These are phyloP conservation scores for Davidsoniella eucalypti DNA, from an alignment of 2,329 filamentous ascomycete genomes.

Conservation along the genomic window DNA sequence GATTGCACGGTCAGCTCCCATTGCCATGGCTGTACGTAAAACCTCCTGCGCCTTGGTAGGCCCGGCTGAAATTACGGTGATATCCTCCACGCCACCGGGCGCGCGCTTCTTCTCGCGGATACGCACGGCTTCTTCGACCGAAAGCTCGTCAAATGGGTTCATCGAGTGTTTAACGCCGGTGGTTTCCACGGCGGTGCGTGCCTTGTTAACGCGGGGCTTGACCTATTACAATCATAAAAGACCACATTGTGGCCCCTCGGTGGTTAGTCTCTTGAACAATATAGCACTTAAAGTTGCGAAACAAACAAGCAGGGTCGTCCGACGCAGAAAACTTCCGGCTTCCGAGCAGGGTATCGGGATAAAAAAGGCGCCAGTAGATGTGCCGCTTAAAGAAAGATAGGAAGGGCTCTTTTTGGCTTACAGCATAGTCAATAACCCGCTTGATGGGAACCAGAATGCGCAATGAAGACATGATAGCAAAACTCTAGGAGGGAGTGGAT, in stretches of 20 bases:
- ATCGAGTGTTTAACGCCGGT: slow-evolving; percentile 91
- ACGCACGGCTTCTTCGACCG: slow-evolving; percentile 86
- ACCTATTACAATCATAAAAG: slow-evolving; percentile 27
- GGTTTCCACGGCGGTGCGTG: slow-evolving; percentile 77
- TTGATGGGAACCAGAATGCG: slow-evolving; percentile 69
- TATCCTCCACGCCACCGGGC: slow-evolving; percentile 67
- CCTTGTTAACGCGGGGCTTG: slow-evolving; percentile 53
- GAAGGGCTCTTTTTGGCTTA: slow-evolving; percentile 25
- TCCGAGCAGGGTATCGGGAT: too few relatives aligned
- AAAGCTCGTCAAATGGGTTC: slow-evolving; percentile 98
- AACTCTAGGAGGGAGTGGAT: neutral
- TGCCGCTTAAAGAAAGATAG: neutral
- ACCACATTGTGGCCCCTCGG: too few relatives aligned
- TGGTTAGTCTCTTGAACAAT: too few relatives aligned
- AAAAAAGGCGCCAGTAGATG: neutral
- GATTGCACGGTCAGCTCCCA: slow-evolving; percentile 87
- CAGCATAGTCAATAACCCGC: slow-evolving; percentile 75
- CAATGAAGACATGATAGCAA: slow-evolving; percentile 39
- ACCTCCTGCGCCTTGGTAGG: slow-evolving; percentile 77
- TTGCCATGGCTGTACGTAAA: slow-evolving; percentile 92
- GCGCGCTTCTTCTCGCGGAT: slow-evolving; percentile 74
- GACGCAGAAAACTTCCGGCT: too few relatives aligned
- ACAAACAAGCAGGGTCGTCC: too few relatives aligned
- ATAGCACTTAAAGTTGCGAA: too few relatives aligned
- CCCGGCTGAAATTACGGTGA: slow-evolving; percentile 76